Evolutionary conservation across 2,329 filamentous ascomycete species (phyloP).

Genomic region (Fusarium napiforme): DNA sequence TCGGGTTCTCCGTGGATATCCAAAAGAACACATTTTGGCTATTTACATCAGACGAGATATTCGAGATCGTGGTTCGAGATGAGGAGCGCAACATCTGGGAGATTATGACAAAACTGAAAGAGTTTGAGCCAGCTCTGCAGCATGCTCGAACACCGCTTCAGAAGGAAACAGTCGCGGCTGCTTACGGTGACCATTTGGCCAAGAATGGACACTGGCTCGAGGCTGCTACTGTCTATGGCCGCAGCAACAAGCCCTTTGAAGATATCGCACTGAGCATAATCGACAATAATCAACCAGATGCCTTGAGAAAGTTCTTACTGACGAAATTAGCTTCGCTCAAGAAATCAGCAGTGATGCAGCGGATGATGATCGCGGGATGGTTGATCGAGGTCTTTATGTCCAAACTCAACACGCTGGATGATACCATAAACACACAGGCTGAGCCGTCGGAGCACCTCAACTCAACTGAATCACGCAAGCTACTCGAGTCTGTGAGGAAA

Average conservation of each 20-base stretch:
- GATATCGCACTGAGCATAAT: slow-evolving; percentile 93
- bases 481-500: slow-evolving; percentile 74
- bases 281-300: slow-evolving; percentile 89
- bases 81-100: slow-evolving; percentile 96
- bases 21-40: slow-evolving; percentile 99
- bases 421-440: slow-evolving; percentile 89
- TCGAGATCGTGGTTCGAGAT: slow-evolving; percentile 89
- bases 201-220: slow-evolving; percentile 84
- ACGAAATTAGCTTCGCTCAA: slow-evolving; percentile 86
- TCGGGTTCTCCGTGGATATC: slow-evolving; percentile 89
- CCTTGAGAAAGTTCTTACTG: slow-evolving; percentile 86
- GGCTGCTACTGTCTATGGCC: slow-evolving; percentile 89
- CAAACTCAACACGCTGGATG: slow-evolving; percentile 92
- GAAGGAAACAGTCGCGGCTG: slow-evolving; percentile 90
- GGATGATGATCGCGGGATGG: slow-evolving; percentile 96
- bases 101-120: slow-evolving; percentile 85
- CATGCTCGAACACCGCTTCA: slow-evolving; percentile 84
- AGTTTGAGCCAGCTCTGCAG: slow-evolving; percentile 88
- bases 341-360: slow-evolving; percentile 88
- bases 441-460: slow-evolving; percentile 80
- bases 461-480: slow-evolving; percentile 75
- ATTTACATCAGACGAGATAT: slow-evolving; percentile 90
- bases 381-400: slow-evolving; percentile 97
- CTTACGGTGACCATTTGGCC: slow-evolving; percentile 89
- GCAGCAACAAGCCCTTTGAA: slow-evolving; percentile 96